These are phyloP conservation scores for Pneumocystis jirovecii DNA, from an alignment of 1,139 yeast species.

Conservation along the genomic window DNA sequence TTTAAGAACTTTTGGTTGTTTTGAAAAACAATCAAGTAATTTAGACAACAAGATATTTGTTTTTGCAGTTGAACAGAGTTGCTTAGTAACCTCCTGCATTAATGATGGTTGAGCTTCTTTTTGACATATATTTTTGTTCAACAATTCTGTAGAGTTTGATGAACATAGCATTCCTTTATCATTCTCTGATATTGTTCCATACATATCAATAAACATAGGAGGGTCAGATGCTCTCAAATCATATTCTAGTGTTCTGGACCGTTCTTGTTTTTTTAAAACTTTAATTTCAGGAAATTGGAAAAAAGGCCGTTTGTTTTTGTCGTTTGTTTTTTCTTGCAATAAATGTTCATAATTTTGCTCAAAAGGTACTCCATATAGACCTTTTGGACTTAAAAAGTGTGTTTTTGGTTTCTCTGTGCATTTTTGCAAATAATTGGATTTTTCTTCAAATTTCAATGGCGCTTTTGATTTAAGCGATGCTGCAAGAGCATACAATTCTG, in stretches of 20 bases:
- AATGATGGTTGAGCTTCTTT: background rate
- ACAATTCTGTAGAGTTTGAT: background rate
- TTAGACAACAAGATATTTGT: background rate
- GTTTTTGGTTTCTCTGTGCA: background rate
- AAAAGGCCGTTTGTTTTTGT: background rate
- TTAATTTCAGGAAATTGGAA: background rate
- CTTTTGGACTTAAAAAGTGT: background rate
- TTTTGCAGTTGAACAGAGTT: background rate
- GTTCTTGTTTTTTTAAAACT: background rate
- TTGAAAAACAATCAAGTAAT: background rate
- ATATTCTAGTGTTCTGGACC: background rate
- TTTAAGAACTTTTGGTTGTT: background rate
- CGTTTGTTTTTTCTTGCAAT: background rate
- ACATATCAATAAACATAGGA: background rate
- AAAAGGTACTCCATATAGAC: background rate
- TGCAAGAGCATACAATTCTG: background rate
- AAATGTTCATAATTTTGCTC: background rate
- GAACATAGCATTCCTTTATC: background rate
- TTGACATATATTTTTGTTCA: background rate
- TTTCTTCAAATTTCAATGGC: background rate
- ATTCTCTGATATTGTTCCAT: background rate
- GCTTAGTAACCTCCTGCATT: background rate
- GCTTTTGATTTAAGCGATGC: background rate
- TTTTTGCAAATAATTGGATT: background rate
- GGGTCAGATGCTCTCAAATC: background rate